Conservation (phyloP, 2,329 filamentous ascomycete genomes). For the Huntiella bhutanensis region DNA sequence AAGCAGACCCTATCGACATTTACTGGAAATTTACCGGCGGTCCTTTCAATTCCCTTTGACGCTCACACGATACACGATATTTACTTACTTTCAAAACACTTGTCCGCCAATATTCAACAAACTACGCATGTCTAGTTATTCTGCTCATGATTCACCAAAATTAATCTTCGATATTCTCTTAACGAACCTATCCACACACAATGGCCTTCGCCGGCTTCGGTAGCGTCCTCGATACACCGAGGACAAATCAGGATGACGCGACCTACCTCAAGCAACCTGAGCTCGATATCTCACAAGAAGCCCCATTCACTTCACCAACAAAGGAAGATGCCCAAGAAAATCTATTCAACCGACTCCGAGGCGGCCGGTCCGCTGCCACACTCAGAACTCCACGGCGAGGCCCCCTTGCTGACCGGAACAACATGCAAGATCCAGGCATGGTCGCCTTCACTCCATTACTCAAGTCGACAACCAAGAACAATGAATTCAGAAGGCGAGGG, state of each 20-base stretch:
- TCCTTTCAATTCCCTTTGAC: too few relatives aligned
- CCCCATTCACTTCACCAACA: slow-evolving; percentile 65
- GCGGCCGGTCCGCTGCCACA: slow-evolving; percentile 33
- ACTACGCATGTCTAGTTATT: too few relatives aligned
- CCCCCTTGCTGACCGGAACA: slow-evolving; percentile 52
- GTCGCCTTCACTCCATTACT: slow-evolving; percentile 89
- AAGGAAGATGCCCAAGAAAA: slow-evolving; percentile 45
- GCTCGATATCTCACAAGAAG: slow-evolving; percentile 71
- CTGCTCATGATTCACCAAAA: too few relatives aligned
- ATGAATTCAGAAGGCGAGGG: slow-evolving; percentile 40
- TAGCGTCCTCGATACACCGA: slow-evolving; percentile 61
- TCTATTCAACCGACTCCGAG: slow-evolving; percentile 55
- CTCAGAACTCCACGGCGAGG: slow-evolving; percentile 48
- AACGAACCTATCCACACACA: neutral
- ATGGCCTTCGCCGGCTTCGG: slow-evolving; percentile 48
- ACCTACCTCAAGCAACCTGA: slow-evolving; percentile 58
- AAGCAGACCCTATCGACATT: too few relatives aligned
- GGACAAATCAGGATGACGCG: slow-evolving; percentile 66
- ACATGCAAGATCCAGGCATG: slow-evolving; percentile 41
- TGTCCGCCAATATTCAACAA: too few relatives aligned
- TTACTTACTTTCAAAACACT: too few relatives aligned
- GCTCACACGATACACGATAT: too few relatives aligned
- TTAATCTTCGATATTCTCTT: too few relatives aligned
- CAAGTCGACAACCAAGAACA: slow-evolving; percentile 59
- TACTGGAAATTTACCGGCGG: too few relatives aligned